Conservation (phyloP, 352 stramenopile genomes). For the Phytophthora kernoviae region DNA sequence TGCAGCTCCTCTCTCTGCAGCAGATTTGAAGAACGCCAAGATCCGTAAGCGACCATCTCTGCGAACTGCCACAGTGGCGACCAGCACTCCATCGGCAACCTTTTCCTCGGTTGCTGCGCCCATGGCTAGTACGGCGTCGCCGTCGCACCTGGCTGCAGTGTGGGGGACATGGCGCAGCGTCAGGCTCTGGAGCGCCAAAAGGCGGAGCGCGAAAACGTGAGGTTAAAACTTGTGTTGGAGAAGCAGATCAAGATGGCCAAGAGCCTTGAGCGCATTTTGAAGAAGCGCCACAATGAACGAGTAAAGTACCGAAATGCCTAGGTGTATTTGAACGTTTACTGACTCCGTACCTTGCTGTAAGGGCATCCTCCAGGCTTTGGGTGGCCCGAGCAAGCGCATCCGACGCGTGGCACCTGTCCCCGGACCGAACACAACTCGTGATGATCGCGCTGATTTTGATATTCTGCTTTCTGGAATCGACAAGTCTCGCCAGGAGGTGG, state of each 20-base stretch:
- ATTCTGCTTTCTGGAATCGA: slow-evolving; percentile 39
- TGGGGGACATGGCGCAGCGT: slow-evolving; percentile 50
- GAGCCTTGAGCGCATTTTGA: slow-evolving; percentile 41
- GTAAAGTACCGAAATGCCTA: slow-evolving; percentile 32
- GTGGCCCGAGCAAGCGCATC: slow-evolving; percentile 31
- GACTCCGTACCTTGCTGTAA: slow-evolving; percentile 31
- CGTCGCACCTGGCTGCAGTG: slow-evolving; percentile 29
- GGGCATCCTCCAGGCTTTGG: slow-evolving; percentile 29
- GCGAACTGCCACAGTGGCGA: slow-evolving; percentile 12
- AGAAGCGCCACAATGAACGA: slow-evolving; percentile 40
- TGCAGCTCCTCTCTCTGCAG: slow-evolving; percentile 16
- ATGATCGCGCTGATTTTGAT: slow-evolving; percentile 33
- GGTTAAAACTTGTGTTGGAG: slow-evolving; percentile 50
- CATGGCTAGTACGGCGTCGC: slow-evolving; percentile 16
- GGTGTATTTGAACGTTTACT: slow-evolving; percentile 17
- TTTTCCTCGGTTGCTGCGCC: slow-evolving; percentile 32
- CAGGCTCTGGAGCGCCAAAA: slow-evolving; percentile 44
- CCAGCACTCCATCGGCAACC: slow-evolving; percentile 18
- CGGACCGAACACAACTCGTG: slow-evolving; percentile 14
- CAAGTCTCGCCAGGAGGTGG: slow-evolving; percentile 32
- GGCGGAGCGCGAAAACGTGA: slow-evolving; percentile 51
- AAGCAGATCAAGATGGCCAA: slow-evolving; percentile 56
- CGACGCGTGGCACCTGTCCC: slow-evolving; percentile 24
- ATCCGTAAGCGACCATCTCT: slow-evolving; percentile 10
- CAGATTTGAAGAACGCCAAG: slow-evolving; percentile 19